phyloP scores from a whole-genome alignment of 345 rosid species.

The Raphanus raphanistrum region DNA sequence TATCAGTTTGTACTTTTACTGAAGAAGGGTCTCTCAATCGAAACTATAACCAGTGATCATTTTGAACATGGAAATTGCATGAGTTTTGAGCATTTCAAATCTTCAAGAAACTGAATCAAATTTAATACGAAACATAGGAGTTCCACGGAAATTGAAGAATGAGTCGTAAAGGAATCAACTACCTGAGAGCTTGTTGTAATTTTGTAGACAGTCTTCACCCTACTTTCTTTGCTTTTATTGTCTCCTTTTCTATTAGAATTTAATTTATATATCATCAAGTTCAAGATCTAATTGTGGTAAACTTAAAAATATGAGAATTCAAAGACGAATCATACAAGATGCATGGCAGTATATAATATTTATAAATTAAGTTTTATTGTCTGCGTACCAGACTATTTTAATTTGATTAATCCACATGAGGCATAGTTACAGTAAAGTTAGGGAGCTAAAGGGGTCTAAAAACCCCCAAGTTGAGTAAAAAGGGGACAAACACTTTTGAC shows the following conservation, averaged over 20 bases:
- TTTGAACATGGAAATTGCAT: not conserved
- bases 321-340: slow-evolving; percentile 6
- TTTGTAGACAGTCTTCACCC: slow-evolving; percentile 7
- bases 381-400: not conserved
- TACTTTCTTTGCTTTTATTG: not conserved
- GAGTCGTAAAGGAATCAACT: slow-evolving; percentile 20
- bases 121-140: not conserved
- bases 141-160: not conserved
- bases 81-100: not conserved
- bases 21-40: not conserved
- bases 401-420: slow-evolving; percentile 8
- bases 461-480: slow-evolving; percentile 15
- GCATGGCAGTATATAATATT: not conserved
- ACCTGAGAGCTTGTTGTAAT: slow-evolving; percentile 23
- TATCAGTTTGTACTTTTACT: not conserved
- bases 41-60: not conserved
- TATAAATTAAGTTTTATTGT: not conserved
- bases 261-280: not conserved
- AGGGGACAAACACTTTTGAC: slow-evolving; percentile 27
- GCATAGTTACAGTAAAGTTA: slow-evolving; percentile 6
- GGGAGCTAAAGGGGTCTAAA: slow-evolving; percentile 13
- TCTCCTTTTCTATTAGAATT: not conserved
- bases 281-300: not conserved
- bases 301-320: not conserved
- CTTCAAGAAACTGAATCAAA: not conserved